Evolutionary conservation across 2,329 filamentous ascomycete species (phyloP), one percentile per base, ranked within the genome.

Genomic region (Aureobasidium sp.): DNA sequence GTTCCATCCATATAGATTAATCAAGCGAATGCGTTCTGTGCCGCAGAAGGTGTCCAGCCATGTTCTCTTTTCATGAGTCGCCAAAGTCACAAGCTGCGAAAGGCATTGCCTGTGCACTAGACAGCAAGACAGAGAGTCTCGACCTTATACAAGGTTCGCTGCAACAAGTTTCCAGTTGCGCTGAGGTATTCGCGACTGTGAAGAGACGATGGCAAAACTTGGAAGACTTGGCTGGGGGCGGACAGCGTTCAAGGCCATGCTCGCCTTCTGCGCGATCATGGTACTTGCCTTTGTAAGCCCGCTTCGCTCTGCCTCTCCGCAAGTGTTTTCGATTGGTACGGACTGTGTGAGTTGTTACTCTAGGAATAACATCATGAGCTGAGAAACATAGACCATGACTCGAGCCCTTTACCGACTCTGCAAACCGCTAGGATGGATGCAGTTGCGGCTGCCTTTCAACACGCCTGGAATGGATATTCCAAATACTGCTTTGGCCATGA

Each of bases 381-480:
- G 40, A 45, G n/a, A 10, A 12, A 11, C 21, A 45, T 16, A 53
- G 21, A 27, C 14, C 17, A 16, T 35, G n/a, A 21, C n/a, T 11
- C 32, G 22, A 25, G 11, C 12, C 22, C n/a, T 37, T 22, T 29
- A 24, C 38, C 50, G n/a, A 22, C 40, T 10, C 3, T 45, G 2
- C 50, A 53, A 8, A 32, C 24, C n/a, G 30, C 40, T n/a, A 45
- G 50, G 14, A 38, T 5, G 4, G 30, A 22, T 16, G 39, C 39
- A 11, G 17, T 53, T 14, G 40, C 32, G 17, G 24, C 40, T 6
- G 60, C 60, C 8, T 68, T 67, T 34, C 57, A 61, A 19, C 63
- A 66, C 51, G 63, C 66, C 16, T 68, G 65, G 66, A 51, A 63
- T 53, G 66, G 66, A 8, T 69, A 68, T 54, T 61, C 60, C 11